Evolutionary conservation across 129 eudicot species (phyloP), one percentile per base, ranked within the genome.

Genomic region (Tanacetum coccineum): DNA sequence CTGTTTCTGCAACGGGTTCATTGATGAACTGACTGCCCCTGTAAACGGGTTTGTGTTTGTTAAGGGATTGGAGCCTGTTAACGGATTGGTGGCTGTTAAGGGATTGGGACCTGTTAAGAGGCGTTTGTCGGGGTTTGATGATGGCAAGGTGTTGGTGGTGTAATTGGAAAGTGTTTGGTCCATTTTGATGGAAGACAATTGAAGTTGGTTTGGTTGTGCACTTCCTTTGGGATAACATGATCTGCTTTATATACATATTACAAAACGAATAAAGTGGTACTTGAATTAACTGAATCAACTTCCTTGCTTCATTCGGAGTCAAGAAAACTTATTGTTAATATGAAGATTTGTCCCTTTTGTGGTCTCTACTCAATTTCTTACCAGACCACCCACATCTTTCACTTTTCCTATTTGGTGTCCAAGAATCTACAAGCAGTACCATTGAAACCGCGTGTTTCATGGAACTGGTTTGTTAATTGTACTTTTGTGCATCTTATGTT

Each of bases 251-350:
- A 82, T 63, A 59, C 62, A 60, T 69, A 46, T 10, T 14, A 18
- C 17, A 64, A 72, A 36, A 61, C 13, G 65, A 81, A 84, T 78
- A 84, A 84, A 84, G 86, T 60, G 66, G 18, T 66, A 22, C 18
- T n/a, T 18, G 58, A 39, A 40, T 42, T 81, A 22, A 57, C 59
- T 82, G 84, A 79, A 82, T 82, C 87, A 70, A 76, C 85, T 84
- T 78, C 90, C 80, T 84, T 81, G 83, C 90, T 84, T 84, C 86
- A 28, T 47, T 14, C 72, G 63, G 74, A 21, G 70, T 67, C 75
- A 46, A 78, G 51, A 59, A 19, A 76, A 65, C 52, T 47, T 25
- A 21, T 50, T 69, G 77, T 79, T 32, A 72, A 39, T 57, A 3
- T 58, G 70, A 79, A 81, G 86, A 76, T 55, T 75, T 54, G 64